Evolutionary conservation across 768 basidiomycete species (phyloP).

Genomic region (Chalciporus sphaerocephalus): DNA sequence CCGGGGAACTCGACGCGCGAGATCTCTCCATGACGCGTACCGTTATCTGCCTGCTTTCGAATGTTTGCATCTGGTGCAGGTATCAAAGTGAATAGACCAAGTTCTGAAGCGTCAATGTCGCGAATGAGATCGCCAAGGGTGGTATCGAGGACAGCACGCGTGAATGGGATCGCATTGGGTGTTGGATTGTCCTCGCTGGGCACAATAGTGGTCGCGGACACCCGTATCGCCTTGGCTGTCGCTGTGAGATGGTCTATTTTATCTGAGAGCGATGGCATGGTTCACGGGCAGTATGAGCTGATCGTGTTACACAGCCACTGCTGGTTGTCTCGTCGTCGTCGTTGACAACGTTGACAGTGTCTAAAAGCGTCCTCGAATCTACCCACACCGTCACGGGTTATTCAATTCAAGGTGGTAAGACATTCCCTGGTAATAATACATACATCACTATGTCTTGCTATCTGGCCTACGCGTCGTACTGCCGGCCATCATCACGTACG

Average conservation of each 20-base stretch:
- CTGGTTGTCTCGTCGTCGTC: background rate
- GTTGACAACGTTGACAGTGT: conserved; percentile 3
- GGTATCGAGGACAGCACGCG: conserved; percentile 58
- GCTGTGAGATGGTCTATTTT: conserved; percentile 62
- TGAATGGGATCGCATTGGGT: conserved; percentile 40
- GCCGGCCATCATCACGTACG: background rate
- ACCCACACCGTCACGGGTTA: conserved; percentile 4
- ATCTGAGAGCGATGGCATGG: conserved; percentile 61
- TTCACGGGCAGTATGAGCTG: too few species aligned
- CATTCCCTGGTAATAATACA: background rate
- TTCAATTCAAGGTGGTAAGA: conserved; percentile 17
- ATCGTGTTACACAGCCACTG: conserved; percentile 22
- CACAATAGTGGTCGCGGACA: conserved; percentile 37
- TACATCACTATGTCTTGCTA: background rate
- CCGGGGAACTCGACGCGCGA: conserved; percentile 63
- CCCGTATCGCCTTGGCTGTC: conserved; percentile 48
- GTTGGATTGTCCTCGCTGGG: conserved; percentile 16
- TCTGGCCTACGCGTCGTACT: conserved; percentile 1
- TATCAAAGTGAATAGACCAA: conserved; percentile 69
- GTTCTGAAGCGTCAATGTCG: conserved; percentile 72
- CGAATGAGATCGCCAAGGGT: conserved; percentile 73
- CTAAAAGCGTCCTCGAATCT: background rate
- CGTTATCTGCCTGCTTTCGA: conserved; percentile 25
- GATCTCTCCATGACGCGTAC: conserved; percentile 39
- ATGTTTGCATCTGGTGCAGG: conserved; percentile 32